These are phyloP conservation scores for Pelargonium citronellum DNA, from an alignment of 441 rosid species.

Conservation along the genomic window DNA sequence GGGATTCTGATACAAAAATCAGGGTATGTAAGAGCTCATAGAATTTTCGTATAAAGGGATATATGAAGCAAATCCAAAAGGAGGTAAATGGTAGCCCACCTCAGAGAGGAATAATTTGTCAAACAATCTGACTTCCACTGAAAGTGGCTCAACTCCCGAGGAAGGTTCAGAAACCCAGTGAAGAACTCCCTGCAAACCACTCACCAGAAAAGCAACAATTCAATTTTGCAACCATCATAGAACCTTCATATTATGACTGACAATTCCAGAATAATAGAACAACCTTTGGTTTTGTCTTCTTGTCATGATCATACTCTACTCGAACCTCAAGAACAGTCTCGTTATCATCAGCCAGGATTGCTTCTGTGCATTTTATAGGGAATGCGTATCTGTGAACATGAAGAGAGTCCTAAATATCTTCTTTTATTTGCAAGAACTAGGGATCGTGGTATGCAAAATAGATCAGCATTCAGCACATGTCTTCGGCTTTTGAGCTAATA, in stretches of 20 bases:
- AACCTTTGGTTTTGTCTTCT: constrained; percentile 85
- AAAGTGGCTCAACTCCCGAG: constrained; percentile 51
- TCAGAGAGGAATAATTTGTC: constrained; percentile 79
- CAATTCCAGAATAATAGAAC: constrained; percentile 9
- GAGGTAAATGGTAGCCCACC: constrained; percentile 35
- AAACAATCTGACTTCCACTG: constrained; percentile 81
- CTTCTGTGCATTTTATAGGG: constrained; percentile 82
- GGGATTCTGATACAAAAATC: constrained; percentile 60
- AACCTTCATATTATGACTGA: constrained; percentile 1
- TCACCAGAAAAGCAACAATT: constrained; percentile 9
- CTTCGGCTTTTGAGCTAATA: background rate
- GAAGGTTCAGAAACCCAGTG: constrained; percentile 87
- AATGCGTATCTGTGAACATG: constrained; percentile 60
- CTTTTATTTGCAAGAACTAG: constrained; percentile 2
- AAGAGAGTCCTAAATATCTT: background rate
- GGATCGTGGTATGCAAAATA: background rate
- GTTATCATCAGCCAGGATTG: constrained; percentile 67
- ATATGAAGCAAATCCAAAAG: constrained; percentile 5
- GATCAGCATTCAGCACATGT: background rate
- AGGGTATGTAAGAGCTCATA: constrained; percentile 12
- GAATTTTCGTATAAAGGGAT: constrained; percentile 5
- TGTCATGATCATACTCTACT: constrained; percentile 80
- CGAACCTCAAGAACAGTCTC: constrained; percentile 67
- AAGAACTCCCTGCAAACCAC: constrained; percentile 64
- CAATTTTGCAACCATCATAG: background rate